A percentile compares a stretch with the other conserved stretches of the same genome.
Conservation (phyloP, 176 grass and related monocot species). For the Oryza officinalis region DNA sequence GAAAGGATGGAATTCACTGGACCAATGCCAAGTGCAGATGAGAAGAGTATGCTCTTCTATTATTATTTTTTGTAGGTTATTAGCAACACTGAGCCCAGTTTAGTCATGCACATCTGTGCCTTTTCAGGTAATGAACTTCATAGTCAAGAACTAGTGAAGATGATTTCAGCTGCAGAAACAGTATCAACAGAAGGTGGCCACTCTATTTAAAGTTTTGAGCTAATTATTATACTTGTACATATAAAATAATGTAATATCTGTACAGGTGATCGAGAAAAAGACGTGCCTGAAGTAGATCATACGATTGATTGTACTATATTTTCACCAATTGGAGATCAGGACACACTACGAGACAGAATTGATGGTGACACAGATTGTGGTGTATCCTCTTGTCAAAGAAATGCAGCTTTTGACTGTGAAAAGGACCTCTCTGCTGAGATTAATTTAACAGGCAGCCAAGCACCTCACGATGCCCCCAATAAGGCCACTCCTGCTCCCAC, state of each 20-base stretch:
- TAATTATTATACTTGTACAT: conserved; percentile 12
- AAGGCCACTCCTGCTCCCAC: neutral
- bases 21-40: neutral
- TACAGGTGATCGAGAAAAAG: conserved; percentile 24
- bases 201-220: neutral
- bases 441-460: conserved; percentile 4
- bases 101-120: conserved; percentile 22
- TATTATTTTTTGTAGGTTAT: neutral
- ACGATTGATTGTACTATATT: conserved; percentile 20
- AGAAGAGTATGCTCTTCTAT: conserved; percentile 20
- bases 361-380: conserved; percentile 9
- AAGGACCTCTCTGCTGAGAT: conserved; percentile 14
- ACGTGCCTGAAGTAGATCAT: conserved; percentile 1
- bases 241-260: conserved; percentile 2
- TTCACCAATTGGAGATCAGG: conserved; percentile 13
- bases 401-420: conserved; percentile 29
- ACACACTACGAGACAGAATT: neutral
- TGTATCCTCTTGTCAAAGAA: conserved; percentile 3
- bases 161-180: conserved; percentile 16
- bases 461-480: conserved; percentile 9
- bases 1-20: no score
- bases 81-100: neutral
- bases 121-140: conserved; percentile 36
- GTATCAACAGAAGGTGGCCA: conserved; percentile 25
- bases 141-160: conserved; percentile 7